Percentiles rank a stretch among this genome's conserved stretches.
phyloP scores from a whole-genome alignment of 2,329 filamentous ascomycete species.

The Apiospora rasikravindrae region DNA sequence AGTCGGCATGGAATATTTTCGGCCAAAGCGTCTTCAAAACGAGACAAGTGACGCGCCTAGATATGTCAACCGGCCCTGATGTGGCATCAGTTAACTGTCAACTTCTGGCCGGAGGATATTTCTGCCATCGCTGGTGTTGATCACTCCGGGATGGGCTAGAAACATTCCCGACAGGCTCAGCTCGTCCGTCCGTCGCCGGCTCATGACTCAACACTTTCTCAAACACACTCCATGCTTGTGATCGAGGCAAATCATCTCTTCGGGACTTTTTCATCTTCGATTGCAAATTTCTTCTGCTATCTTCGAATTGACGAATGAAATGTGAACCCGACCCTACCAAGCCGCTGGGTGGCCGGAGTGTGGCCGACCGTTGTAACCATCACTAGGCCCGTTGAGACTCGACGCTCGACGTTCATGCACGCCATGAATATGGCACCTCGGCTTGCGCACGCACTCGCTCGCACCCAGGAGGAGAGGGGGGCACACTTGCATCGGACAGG shows the following conservation, averaged over 20 bases:
- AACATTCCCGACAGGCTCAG: background rate
- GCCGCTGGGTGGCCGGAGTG: background rate
- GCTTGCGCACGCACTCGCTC: background rate
- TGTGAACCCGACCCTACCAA: background rate
- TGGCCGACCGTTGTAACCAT: background rate
- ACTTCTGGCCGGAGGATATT: background rate
- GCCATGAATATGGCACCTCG: background rate
- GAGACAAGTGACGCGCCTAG: background rate
- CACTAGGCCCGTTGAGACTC: background rate
- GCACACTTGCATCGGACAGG: background rate
- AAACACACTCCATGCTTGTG: background rate
- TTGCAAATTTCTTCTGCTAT: background rate
- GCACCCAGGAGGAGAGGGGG: background rate
- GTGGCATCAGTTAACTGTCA: background rate
- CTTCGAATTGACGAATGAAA: constrained; percentile 12
- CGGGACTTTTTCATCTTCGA: background rate
- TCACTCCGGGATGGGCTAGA: background rate
- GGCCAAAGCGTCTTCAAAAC: background rate
- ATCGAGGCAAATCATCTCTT: background rate
- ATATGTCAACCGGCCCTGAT: background rate
- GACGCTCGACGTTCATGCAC: background rate
- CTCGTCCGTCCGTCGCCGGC: background rate
- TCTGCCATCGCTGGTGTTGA: background rate
- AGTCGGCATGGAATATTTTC: background rate
- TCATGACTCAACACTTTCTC: background rate